Evolutionary conservation across 495 filamentous ascomycete genomes (phyloP), one percentile per base, ranked within the genome.

Genomic region (Viridothelium virens): DNA sequence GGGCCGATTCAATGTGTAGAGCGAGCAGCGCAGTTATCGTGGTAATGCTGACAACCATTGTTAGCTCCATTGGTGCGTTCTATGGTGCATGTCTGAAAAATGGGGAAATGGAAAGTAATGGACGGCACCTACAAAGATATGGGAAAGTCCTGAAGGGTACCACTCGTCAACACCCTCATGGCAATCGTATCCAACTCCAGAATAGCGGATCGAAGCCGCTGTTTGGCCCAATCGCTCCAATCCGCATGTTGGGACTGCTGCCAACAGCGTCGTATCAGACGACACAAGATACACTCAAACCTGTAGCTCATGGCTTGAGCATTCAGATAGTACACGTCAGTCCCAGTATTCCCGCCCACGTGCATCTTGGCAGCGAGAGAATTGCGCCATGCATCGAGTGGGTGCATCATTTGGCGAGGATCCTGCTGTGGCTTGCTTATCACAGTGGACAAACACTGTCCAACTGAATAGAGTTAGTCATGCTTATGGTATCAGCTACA

Each of bases 1-100:
- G 66, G 63, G 66, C 66, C 66, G 66, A 56, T 66, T 68, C 66
- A 50, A 68, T 68, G 36, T 68, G 66, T 65, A 68, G 63, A 65
- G 66, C 66, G 25, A 68, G 66, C 64, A 68, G 63, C 63, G 64
- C 64, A 68, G 63, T 68, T 65, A 68, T 68, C 56, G 53, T 59
- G 53, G 53, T 59, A 34, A 59, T 31, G 53, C 53, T 59, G 31
- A 59, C 53, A 36, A 36, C 53, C 53, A 59, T 36, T 33, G 53
- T 59, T 59, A 59, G 53, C 36, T 59, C 31, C 53, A 59, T 36
- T 59, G 53, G 53, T 59, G 53, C 53, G n/a, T 59, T 59, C 31
- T 33, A 59, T 34, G 36, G 4, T 34, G 53, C 53, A 36, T 59
- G 53, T 36, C 64, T 68, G 65, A 63, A 67, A 63, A 25, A 34